Evolutionary conservation across 169 alveolate genomes (phyloP).

Genomic region (Plasmodium vivax): DNA sequence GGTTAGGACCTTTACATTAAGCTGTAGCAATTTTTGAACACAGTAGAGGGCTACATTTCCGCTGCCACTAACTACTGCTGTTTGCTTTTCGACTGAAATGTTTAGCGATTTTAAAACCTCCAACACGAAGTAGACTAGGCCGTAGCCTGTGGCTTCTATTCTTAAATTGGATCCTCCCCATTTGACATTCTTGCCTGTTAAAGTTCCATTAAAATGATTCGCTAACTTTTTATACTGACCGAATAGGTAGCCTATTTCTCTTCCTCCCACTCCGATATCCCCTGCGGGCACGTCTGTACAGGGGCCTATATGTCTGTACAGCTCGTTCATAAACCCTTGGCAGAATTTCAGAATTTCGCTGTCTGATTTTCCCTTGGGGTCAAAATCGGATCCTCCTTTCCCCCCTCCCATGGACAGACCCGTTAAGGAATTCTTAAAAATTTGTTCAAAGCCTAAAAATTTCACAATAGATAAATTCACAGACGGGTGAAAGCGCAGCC

Average conservation of each 20-base stretch:
- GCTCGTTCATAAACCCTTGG: conserved; percentile 86
- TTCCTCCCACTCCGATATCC: conserved; percentile 91
- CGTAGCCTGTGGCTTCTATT: conserved; percentile 92
- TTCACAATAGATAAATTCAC: conserved; percentile 87
- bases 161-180: conserved; percentile 90
- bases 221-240: conserved; percentile 88
- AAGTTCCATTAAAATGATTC: conserved; percentile 83
- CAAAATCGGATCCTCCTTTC: conserved; percentile 92
- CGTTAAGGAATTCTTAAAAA: conserved; percentile 89
- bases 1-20: conserved; percentile 87
- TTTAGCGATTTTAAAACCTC: conserved; percentile 77
- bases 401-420: conserved; percentile 89
- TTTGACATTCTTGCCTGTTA: conserved; percentile 88
- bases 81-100: conserved; percentile 78
- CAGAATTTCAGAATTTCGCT: conserved; percentile 87
- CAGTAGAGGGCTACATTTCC: conserved; percentile 91
- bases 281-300: conserved; percentile 92
- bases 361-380: conserved; percentile 90
- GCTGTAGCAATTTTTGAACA: conserved; percentile 83
- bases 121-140: conserved; percentile 87
- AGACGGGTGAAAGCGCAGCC: conserved; percentile 89
- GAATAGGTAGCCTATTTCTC: conserved; percentile 89
- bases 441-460: conserved; percentile 90
- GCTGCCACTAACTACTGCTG: conserved; percentile 87
- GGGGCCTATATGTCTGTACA: conserved; percentile 87